Percentiles rank a stretch among this genome's conserved stretches.
Evolutionary conservation across 2,329 filamentous ascomycete genomes (phyloP).

Genomic region (Elsinoe batatas): DNA sequence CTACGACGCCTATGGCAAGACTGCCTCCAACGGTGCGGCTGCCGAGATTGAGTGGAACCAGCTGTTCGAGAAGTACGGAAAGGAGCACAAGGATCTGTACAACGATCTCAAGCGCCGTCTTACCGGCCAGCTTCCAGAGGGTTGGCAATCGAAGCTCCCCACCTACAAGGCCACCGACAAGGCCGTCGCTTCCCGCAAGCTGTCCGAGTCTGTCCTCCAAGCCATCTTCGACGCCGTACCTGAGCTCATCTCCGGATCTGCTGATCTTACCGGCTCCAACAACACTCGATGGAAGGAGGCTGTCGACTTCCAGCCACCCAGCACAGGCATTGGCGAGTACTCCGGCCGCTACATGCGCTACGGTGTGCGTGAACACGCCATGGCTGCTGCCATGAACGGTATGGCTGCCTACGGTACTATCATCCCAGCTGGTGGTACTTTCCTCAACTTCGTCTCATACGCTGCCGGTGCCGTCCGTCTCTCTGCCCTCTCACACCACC

Average conservation of each 20-base stretch:
- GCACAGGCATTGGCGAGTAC: constrained; percentile 78
- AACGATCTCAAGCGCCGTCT: constrained; percentile 74
- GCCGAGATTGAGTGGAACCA: constrained; percentile 92
- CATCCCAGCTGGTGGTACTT: constrained; percentile 89
- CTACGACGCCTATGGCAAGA: constrained; percentile 82
- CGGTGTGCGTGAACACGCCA: constrained; percentile 84
- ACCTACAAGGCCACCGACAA: constrained; percentile 78
- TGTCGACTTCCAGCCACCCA: constrained; percentile 91
- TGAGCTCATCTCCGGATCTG: constrained; percentile 90
- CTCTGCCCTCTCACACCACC: constrained; percentile 81
- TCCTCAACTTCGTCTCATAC: constrained; percentile 99
- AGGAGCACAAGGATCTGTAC: constrained; percentile 67
- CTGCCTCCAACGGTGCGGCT: constrained; percentile 74
- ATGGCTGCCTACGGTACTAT: constrained; percentile 90
- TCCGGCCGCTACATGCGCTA: constrained; percentile 85
- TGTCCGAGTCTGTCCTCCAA: constrained; percentile 86
- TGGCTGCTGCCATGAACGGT: constrained; percentile 92
- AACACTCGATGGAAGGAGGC: constrained; percentile 97
- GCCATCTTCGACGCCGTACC: constrained; percentile 76
- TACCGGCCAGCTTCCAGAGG: constrained; percentile 75
- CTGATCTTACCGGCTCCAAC: constrained; percentile 97
- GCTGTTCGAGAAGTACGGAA: constrained; percentile 75
- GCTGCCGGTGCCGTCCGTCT: constrained; percentile 91
- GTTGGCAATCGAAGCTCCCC: constrained; percentile 91
- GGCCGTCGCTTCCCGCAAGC: constrained; percentile 86